Evolutionary conservation across 495 filamentous ascomycete genomes (phyloP), one percentile per base, ranked within the genome.

Genomic region (Podospora conica): DNA sequence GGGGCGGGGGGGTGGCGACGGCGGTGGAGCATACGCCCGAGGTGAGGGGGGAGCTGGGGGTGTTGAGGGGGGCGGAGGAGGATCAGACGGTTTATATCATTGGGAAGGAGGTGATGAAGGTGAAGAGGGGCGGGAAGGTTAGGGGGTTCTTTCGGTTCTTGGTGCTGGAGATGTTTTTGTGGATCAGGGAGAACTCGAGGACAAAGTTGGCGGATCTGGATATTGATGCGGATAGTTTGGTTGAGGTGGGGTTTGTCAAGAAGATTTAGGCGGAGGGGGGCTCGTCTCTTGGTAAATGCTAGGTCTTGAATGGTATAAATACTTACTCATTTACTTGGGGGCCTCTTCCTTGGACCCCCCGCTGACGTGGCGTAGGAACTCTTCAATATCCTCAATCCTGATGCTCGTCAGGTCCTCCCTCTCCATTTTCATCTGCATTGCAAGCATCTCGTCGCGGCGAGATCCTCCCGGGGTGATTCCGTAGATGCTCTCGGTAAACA

Each of bases 191-290:
- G 53, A 90, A 89, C 69, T 86, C 85, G 29, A 77, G 88, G 53
- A 81, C 79, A 2, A 90, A 87, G 73, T 80, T 89, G 65, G 81
- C 82, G 28, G 84, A 86, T 63, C 74, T 90, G 65, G 77, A 83
- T 56, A 76, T 91, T 53, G 82, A 84, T 21, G 79, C 84, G 64
- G 87, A 90, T 62, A 80, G 79, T 67, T 67, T 90, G 25, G 85
- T 90, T 29, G 88, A 90, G 72, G 85, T 90, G 12, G 88, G 88
- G 9, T 90, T 88, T 70, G 78, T 90, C 6, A 89, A 89, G 78
- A 84, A 85, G 68, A 83, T 87, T 62, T 86, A 68, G 60, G 40
- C 7, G 18, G 15, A 5, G 6, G 40, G 18, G 7, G 33, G 33
- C n/a, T n/a, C n/a, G n/a, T n/a, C n/a, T n/a, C n/a, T n/a, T n/a